Conservation (phyloP, 2,329 filamentous ascomycete genomes). For the Botryotinia calthae region DNA sequence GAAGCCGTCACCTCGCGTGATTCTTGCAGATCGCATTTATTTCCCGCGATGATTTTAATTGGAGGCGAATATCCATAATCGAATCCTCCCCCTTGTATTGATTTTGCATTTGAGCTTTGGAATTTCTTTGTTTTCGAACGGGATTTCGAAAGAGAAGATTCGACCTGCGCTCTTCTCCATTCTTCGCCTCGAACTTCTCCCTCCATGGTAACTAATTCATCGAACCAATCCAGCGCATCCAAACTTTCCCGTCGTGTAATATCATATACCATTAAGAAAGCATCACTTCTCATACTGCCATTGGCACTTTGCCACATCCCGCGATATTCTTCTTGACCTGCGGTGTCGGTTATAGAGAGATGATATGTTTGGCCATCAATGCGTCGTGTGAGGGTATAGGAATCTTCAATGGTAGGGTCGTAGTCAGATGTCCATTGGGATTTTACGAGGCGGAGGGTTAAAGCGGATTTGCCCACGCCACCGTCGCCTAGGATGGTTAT, state of each 20-base stretch:
- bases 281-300: slow-evolving; percentile 74
- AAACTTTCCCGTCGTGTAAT: slow-evolving; percentile 71
- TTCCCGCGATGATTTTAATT: slow-evolving; percentile 80
- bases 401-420: slow-evolving; percentile 79
- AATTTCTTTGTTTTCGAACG: slow-evolving; percentile 58
- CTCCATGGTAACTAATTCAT: slow-evolving; percentile 74
- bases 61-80: slow-evolving; percentile 44
- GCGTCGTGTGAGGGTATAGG: slow-evolving; percentile 76
- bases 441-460: slow-evolving; percentile 77
- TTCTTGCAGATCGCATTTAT: slow-evolving; percentile 79
- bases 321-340: slow-evolving; percentile 87
- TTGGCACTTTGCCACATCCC: slow-evolving; percentile 67
- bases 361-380: slow-evolving; percentile 78
- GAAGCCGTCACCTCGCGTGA: slow-evolving; percentile 66
- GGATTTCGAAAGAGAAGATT: not conserved
- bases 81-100: slow-evolving; percentile 12
- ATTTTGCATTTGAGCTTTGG: slow-evolving; percentile 49
- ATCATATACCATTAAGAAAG: slow-evolving; percentile 84
- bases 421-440: slow-evolving; percentile 83
- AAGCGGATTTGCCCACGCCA: slow-evolving; percentile 81
- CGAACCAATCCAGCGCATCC: slow-evolving; percentile 72
- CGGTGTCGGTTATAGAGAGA: slow-evolving; percentile 76
- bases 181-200: slow-evolving; percentile 10
- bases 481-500: slow-evolving; percentile 87
- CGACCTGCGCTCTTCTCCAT: not conserved